These are phyloP conservation scores for Phytophthora pseudosyringae DNA, from an alignment of 352 stramenopile genomes.

Conservation along the genomic window DNA sequence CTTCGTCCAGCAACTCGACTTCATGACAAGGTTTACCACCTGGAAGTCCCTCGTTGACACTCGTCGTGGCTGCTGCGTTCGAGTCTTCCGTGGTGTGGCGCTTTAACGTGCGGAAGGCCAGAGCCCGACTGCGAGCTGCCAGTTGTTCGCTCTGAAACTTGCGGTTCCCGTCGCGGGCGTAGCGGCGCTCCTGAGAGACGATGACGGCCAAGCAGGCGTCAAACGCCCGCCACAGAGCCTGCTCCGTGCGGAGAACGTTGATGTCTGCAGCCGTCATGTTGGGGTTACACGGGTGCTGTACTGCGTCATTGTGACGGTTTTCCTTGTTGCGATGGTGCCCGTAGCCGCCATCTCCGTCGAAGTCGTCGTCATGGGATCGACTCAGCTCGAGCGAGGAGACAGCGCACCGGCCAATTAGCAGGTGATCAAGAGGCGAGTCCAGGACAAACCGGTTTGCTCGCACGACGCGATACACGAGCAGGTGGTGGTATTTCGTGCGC, in stretches of 20 bases:
- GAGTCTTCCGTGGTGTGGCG: constrained; percentile 43
- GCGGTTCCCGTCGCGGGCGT: constrained; percentile 63
- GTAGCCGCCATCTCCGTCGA: constrained; percentile 40
- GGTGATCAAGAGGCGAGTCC: constrained; percentile 68
- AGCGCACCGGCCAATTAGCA: constrained; percentile 66
- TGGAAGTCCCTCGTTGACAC: constrained; percentile 63
- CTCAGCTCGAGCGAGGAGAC: constrained; percentile 48
- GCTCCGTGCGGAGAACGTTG: constrained; percentile 57
- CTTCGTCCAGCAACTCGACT: constrained; percentile 59
- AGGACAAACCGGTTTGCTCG: constrained; percentile 68
- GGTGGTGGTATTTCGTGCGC: constrained; percentile 72
- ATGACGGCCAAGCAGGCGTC: constrained; percentile 73
- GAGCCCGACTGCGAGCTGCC: constrained; percentile 51
- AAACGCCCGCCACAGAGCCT: constrained; percentile 79
- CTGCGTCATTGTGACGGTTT: constrained; percentile 10
- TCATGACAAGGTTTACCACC: constrained; percentile 63
- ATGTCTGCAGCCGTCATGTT: constrained; percentile 55
- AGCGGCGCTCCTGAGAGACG: constrained; percentile 59
- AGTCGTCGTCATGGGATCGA: constrained; percentile 22
- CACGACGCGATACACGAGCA: constrained; percentile 72
- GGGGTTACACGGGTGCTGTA: constrained; percentile 35
- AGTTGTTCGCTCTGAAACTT: constrained; percentile 66
- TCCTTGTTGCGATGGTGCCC: constrained; percentile 15
- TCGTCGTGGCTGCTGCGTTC: constrained; percentile 40
- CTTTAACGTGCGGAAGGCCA: constrained; percentile 66